Evolutionary conservation across 208 protist species (phyloP).

Genomic region (Trichomonas tenax): DNA sequence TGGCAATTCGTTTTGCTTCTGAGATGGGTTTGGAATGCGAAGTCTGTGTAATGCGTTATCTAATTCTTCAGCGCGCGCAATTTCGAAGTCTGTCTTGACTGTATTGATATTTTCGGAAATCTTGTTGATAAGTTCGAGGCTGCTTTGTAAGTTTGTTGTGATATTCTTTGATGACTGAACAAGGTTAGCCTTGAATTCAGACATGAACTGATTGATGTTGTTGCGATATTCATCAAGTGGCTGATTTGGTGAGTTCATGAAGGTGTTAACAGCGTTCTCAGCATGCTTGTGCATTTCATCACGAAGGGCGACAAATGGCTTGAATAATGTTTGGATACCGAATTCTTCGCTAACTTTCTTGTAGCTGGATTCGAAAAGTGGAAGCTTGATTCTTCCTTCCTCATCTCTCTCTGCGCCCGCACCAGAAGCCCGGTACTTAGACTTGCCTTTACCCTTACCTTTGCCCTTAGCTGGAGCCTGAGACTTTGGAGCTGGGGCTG

Average conservation of each 20-base stretch:
- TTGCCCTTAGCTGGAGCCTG: neutral
- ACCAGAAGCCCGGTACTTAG: neutral
- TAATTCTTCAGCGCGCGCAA: neutral
- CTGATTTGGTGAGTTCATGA: neutral
- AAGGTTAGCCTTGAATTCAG: neutral
- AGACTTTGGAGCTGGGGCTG: neutral
- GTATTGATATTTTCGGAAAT: neutral
- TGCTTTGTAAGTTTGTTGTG: neutral
- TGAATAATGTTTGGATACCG: neutral
- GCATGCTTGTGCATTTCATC: neutral
- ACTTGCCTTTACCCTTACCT: neutral
- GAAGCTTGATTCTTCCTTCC: neutral
- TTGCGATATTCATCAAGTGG: neutral
- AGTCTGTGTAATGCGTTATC: neutral
- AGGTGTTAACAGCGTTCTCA: neutral
- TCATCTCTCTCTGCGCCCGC: neutral
- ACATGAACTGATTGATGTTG: neutral
- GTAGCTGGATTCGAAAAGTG: neutral
- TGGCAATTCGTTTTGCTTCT: neutral
- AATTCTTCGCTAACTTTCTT: neutral
- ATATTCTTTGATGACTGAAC: neutral
- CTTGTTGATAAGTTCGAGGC: neutral
- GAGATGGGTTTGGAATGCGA: neutral
- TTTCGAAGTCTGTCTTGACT: neutral
- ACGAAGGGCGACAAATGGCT: neutral